Evolutionary conservation across 2,329 filamentous ascomycete species (phyloP), one percentile per base, ranked within the genome.

Genomic region (Lomentospora prolificans): DNA sequence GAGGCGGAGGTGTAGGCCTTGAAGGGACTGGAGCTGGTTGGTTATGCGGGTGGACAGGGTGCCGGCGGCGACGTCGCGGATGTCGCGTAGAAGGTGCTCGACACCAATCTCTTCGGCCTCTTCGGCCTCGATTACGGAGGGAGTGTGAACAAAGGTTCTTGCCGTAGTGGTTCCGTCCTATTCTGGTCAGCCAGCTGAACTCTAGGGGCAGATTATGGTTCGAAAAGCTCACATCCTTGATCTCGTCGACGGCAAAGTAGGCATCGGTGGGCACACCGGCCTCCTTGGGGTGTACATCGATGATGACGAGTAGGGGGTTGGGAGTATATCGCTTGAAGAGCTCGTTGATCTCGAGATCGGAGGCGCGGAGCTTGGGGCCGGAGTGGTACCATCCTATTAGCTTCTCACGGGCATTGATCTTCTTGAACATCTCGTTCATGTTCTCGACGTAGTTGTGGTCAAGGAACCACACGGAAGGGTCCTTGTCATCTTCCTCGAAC

Each of bases 401-500:
- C 84, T 97, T 97, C 77, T 99, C 94, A 61, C 89, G 81, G 59
- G 94, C 94, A 76, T 99, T 99, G 79, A 99, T 91, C 77, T 97
- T 97, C 80, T 99, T 99, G 82, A 99, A 99, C 94, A 99, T 99
- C 73, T 97, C 94, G 75, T 94, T 95, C 94, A 99, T 99, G 64
- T 87, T 89, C 74, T 99, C 94, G 72, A 99, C 89, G 67, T 96
- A 99, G 81, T 97, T 97, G 80, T 99, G 94, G 71, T 99, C 94
- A 61, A 99, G 76, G 70, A 97, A 99, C 94, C 94, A 99, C 69
- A 99, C 94, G 33, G 92, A 95, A 3, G 92, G 92, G 69, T 99
- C 91, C 75, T 95, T 96, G 66, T 96, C 94, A 70, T 99, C 94
- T 76, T 99, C 94, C 73, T 99, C 94, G 67, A 99, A 99, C 1